These are phyloP conservation scores for Naganishia cerealis DNA, from an alignment of 1,284 basidiomycete species.

Conservation along the genomic window DNA sequence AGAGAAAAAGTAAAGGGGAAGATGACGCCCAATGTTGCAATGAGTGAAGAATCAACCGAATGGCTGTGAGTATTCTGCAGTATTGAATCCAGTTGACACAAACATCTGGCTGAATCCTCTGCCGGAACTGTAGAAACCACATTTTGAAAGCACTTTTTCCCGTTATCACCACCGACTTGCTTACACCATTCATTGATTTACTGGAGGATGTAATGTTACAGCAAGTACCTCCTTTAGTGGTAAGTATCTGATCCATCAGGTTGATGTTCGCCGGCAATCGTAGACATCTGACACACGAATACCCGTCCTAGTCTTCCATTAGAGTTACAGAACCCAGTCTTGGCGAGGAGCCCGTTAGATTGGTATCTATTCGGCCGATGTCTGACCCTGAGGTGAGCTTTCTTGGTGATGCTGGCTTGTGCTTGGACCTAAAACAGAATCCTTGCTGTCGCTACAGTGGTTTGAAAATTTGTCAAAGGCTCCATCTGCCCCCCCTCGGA, in stretches of 20 bases:
- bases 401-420: background rate
- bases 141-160: conserved; percentile 51
- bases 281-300: background rate
- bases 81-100: background rate
- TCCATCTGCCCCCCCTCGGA: conserved; percentile 24
- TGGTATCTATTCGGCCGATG: conserved; percentile 49
- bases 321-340: conserved; percentile 48
- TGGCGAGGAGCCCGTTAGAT: conserved; percentile 47
- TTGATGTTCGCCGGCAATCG: background rate
- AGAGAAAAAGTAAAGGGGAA: conserved; percentile 29
- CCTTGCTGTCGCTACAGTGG: conserved; percentile 41
- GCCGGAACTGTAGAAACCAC: conserved; percentile 40
- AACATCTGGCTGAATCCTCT: background rate
- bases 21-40: conserved; percentile 2
- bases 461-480: conserved; percentile 44
- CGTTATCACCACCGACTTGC: conserved; percentile 51
- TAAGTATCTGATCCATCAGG: conserved; percentile 34
- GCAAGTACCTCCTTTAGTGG: conserved; percentile 51
- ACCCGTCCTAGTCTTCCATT: conserved; percentile 45
- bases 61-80: conserved; percentile 17
- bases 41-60: conserved; percentile 20
- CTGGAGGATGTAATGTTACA: conserved; percentile 52
- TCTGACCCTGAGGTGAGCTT: conserved; percentile 41
- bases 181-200: conserved; percentile 54
- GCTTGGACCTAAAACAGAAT: background rate